Evolutionary conservation across 2,329 filamentous ascomycete species (phyloP), one percentile per base, ranked within the genome.

Genomic region (Boeremia exigua): DNA sequence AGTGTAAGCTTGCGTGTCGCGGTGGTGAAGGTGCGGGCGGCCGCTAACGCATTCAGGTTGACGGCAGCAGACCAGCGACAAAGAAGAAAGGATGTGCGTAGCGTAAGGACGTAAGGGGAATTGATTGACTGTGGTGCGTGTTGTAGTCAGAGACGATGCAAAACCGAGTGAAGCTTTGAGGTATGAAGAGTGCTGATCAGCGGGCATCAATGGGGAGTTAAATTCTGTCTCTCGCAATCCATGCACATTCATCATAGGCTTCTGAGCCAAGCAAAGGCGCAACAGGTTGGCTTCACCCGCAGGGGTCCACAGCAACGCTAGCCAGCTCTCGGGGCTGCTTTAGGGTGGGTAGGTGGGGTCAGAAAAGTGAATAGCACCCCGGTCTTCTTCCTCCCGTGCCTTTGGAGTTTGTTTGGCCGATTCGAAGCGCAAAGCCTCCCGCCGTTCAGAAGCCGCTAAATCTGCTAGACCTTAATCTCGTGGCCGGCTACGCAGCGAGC

Each of bases 231-330:
- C 66, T 67, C 62, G 69, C 49, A 48, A 53, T 65, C 68, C 70
- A 67, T 67, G 62, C 62, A 69, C 63, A 60, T 66, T 65, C 72
- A 75, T 74, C 70, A 75, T 73, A 71, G 72, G 71, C 71, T 72
- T 63, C 56, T 5, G 47, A 51, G 70, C 69, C 70, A 74, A 73
- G 71, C 61, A 59, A 43, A 68, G 61, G 60, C 63, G 56, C 63
- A 62, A 66, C 66, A 69, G 61, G 66, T 52, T 71, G 66, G 69
- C 65, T 67, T 56, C 56, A 53, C 60, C 67, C 70, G 42, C 42
- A 45, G 42, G 60, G 44, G 50, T 40, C 32, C 45, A 48, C 56
- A 59, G 39, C 33, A 32, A 45, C 48, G 60, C 67, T 68, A 68
- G 63, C 54, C 19, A 23, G 19, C 19, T 23, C 19, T 63, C 59